Base-by-base conservation (phyloP, 495 filamentous ascomycete genomes). In the Aspergillus bertholletiae region DNA sequence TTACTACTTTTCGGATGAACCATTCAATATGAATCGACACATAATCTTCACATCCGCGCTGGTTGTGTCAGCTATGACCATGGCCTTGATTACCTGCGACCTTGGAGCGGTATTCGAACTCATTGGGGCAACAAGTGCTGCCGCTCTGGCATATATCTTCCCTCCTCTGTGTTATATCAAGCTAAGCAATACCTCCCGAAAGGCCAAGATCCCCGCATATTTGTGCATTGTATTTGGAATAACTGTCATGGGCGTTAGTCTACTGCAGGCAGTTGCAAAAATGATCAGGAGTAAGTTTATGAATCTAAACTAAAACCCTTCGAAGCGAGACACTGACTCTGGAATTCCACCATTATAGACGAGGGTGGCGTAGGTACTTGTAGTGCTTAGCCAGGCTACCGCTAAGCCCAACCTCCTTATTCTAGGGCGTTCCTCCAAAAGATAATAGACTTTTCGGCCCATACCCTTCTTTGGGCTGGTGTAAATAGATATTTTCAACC, bases 121-220 rank as follows among this genome's bases (percentile, higher is more conserved):
- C 32, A 91, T 97, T 43, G 94, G 94, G 46, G 93, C 95, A 7
- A 98, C 94, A 17, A 92, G 88, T 64, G 94, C 94, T 7, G 91
- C 91, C 55, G 90, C 92, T 27, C 77, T 98, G 63, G 94, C 94
- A 5, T 98, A 96, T 70, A 96, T 98, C 24, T 76, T 98, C 51
- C 94, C 94, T 60, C 93, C 94, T 18, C 71, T 97, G 9, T 98
- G 94, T 69, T 98, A 92, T 67, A 86, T 97, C 62, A 96, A 93
- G 67, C 77, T 98, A 30, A 93, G 88, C 59, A 90, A 70, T 43
- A 60, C 60, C 8, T 70, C 80, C 20, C 78, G 84, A 63, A 86
- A 80, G 58, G 91, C 88, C 78, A 91, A 85, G 74, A 85, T 87
- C 32, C 81, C 84, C 7, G 88, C 89, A 6, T 82, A 79, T 60